Conservation (phyloP, 495 filamentous ascomycete species). For the Aspergillus funiculosus region DNA sequence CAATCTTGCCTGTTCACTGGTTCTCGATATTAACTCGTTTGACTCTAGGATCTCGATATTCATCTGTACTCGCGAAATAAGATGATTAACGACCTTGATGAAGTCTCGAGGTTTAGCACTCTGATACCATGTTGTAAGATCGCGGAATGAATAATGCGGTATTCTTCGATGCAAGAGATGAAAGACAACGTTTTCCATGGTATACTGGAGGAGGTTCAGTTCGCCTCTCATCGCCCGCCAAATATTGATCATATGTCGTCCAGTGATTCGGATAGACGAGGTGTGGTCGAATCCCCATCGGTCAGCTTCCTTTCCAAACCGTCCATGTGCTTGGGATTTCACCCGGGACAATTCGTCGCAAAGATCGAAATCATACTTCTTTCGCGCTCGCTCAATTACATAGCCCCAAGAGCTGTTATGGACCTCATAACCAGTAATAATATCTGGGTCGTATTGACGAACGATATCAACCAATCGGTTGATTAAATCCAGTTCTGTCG, state of each 20-base stretch:
- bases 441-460: slow-evolving; percentile 77
- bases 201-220: slow-evolving; percentile 85
- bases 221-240: slow-evolving; percentile 95
- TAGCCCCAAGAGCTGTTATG: slow-evolving; percentile 94
- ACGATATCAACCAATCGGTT: slow-evolving; percentile 81
- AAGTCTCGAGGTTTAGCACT: slow-evolving; percentile 62
- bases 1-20: slow-evolving; percentile 89
- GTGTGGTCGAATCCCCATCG: slow-evolving; percentile 90
- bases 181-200: slow-evolving; percentile 94
- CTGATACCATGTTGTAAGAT: slow-evolving; percentile 75
- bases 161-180: slow-evolving; percentile 87
- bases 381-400: slow-evolving; percentile 78
- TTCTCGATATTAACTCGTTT: slow-evolving; percentile 82
- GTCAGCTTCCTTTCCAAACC: slow-evolving; percentile 79
- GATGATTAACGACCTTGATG: slow-evolving; percentile 72
- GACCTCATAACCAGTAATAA: slow-evolving; percentile 92
- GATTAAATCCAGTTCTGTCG: slow-evolving; percentile 77
- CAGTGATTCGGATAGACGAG: slow-evolving; percentile 79
- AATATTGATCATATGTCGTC: slow-evolving; percentile 93
- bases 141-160: slow-evolving; percentile 75
- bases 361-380: slow-evolving; percentile 83
- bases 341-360: slow-evolving; percentile 87
- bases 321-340: slow-evolving; percentile 71
- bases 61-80: slow-evolving; percentile 66
- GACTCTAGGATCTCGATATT: slow-evolving; percentile 87